Percentiles rank a stretch among this genome's conserved stretches.
Conservation (phyloP, 2,329 filamentous ascomycete genomes). For the Boeremia exigua region DNA sequence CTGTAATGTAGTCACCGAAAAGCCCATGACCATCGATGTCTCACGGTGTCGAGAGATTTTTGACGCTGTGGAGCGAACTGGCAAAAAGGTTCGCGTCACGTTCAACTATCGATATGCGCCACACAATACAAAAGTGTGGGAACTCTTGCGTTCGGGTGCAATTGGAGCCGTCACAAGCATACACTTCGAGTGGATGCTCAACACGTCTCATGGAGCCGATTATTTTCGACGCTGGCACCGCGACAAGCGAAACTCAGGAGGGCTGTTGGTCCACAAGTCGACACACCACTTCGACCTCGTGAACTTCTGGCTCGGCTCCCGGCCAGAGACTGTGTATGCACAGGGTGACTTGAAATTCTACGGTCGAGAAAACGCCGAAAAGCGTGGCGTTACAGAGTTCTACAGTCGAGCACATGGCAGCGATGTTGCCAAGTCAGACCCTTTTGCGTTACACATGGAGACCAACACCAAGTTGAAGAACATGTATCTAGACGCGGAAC, state of each 20-base stretch:
- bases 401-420: slow-evolving; percentile 60
- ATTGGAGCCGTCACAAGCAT: slow-evolving; percentile 64
- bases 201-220: slow-evolving; percentile 67
- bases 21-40: slow-evolving; percentile 69
- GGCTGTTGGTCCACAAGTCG: slow-evolving; percentile 66
- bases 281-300: slow-evolving; percentile 70
- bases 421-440: slow-evolving; percentile 59
- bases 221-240: slow-evolving; percentile 70
- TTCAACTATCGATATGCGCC: slow-evolving; percentile 72
- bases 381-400: slow-evolving; percentile 59
- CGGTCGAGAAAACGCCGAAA: slow-evolving; percentile 66
- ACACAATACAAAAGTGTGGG: slow-evolving; percentile 67
- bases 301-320: slow-evolving; percentile 66
- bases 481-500: slow-evolving; percentile 67
- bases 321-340: slow-evolving; percentile 63
- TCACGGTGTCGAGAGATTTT: slow-evolving; percentile 62
- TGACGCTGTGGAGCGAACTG: slow-evolving; percentile 59
- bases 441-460: slow-evolving; percentile 65
- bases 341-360: slow-evolving; percentile 67
- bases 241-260: slow-evolving; percentile 65
- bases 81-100: slow-evolving; percentile 60
- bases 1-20: slow-evolving; percentile 67
- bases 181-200: slow-evolving; percentile 69
- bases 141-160: slow-evolving; percentile 60
- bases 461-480: slow-evolving; percentile 61